Conservation (phyloP, 1,139 yeast genomes). For the Zygosaccharomyces pseudobailii region DNA sequence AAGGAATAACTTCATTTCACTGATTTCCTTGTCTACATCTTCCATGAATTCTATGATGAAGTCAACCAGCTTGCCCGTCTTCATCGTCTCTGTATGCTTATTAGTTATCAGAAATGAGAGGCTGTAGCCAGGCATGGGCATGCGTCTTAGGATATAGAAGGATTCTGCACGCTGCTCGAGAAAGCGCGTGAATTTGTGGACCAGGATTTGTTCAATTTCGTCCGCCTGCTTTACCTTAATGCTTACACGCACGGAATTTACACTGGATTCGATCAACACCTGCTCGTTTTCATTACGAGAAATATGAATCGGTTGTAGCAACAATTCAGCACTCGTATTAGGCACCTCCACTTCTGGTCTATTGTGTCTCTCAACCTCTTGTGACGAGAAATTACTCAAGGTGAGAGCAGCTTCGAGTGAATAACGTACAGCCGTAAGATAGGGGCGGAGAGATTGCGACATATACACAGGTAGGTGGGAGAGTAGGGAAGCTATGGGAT, state of each 20-base stretch:
- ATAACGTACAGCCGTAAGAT: constrained; percentile 86
- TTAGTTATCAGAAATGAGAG: constrained; percentile 91
- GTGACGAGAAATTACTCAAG: constrained; percentile 90
- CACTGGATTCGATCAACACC: constrained; percentile 88
- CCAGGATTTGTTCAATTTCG: constrained; percentile 91
- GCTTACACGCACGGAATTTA: constrained; percentile 84
- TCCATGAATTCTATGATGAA: constrained; percentile 98
- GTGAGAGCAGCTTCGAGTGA: constrained; percentile 95
- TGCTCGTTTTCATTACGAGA: constrained; percentile 92
- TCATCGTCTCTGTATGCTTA: constrained; percentile 92
- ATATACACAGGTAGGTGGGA: constrained; percentile 11
- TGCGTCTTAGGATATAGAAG: constrained; percentile 85
- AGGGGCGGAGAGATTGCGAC: constrained; percentile 96
- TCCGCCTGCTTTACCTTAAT: constrained; percentile 95
- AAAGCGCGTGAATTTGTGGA: constrained; percentile 89
- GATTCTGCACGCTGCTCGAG: constrained; percentile 94
- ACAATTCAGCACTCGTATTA: constrained; percentile 70
- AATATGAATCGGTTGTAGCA: constrained; percentile 83
- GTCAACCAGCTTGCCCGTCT: constrained; percentile 91
- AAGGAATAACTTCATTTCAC: constrained; percentile 95
- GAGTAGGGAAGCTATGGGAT: neutral
- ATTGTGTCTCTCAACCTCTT: constrained; percentile 93
- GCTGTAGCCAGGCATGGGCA: constrained; percentile 83
- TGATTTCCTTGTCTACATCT: constrained; percentile 96
- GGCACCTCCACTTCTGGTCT: constrained; percentile 89